Evolutionary conservation across 2,329 filamentous ascomycete species (phyloP).

Genomic region (Pseudocercospora fuligena): DNA sequence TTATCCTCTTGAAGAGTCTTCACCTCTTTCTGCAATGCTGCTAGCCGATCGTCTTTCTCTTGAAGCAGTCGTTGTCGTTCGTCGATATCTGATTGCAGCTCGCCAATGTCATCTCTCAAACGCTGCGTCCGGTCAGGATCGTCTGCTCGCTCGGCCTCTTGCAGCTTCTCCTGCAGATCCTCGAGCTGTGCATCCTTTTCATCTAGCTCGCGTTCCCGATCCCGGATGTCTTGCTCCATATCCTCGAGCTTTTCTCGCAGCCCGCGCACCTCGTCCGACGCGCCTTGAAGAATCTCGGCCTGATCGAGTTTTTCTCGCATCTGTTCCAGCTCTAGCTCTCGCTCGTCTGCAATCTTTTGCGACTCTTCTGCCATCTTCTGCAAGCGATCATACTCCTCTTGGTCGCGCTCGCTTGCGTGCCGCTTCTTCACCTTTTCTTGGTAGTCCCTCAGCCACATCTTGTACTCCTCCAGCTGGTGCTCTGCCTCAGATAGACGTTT

Average conservation of each 20-base stretch:
- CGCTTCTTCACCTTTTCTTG: constrained; percentile 80
- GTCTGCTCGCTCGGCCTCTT: constrained; percentile 38
- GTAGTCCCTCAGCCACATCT: constrained; percentile 78
- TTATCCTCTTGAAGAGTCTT: constrained; percentile 37
- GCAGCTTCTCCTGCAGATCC: constrained; percentile 47
- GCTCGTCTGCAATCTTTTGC: constrained; percentile 44
- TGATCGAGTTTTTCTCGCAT: constrained; percentile 49
- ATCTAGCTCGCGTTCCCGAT: constrained; percentile 45
- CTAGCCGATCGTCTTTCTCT: constrained; percentile 58
- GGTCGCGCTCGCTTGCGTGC: constrained; percentile 70
- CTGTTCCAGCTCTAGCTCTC: constrained; percentile 50
- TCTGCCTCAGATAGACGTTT: constrained; percentile 84
- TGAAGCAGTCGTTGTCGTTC: constrained; percentile 46
- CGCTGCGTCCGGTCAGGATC: constrained; percentile 38
- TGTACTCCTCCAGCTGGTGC: constrained; percentile 82
- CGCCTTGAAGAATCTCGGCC: constrained; percentile 41
- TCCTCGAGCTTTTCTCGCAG: constrained; percentile 57
- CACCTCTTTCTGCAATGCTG: constrained; percentile 46
- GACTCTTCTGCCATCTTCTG: constrained; percentile 51
- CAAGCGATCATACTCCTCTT: constrained; percentile 61
- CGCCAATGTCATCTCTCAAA: constrained; percentile 56
- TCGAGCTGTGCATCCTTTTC: constrained; percentile 58
- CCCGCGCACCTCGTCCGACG: constrained; percentile 37
- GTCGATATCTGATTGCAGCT: constrained; percentile 58
- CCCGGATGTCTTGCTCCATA: constrained; percentile 59